These are phyloP conservation scores for Tricholoma sp. DNA, from an alignment of 768 basidiomycete genomes.

Conservation along the genomic window DNA sequence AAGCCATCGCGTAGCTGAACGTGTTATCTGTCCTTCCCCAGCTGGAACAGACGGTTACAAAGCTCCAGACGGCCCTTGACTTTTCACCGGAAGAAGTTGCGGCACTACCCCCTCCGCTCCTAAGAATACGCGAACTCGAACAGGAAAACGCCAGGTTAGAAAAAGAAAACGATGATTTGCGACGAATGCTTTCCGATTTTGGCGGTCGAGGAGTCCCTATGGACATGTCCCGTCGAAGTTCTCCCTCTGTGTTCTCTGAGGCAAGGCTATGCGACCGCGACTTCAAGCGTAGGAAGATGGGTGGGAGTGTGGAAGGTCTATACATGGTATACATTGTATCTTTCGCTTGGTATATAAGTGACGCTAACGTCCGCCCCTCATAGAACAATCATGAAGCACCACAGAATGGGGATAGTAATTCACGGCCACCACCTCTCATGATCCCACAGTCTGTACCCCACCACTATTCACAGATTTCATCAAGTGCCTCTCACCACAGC, in stretches of 20 bases:
- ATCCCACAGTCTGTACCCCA: slow-evolving; percentile 56
- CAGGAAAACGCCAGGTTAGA: slow-evolving; percentile 69
- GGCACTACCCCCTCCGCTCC: slow-evolving; percentile 64
- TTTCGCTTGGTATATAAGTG: neutral
- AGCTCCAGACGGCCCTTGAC: slow-evolving; percentile 71
- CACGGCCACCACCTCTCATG: slow-evolving; percentile 54
- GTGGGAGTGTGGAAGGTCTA: slow-evolving; percentile 42
- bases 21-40: slow-evolving; percentile 21
- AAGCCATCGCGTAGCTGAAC: neutral
- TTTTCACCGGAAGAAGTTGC: slow-evolving; percentile 72
- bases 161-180: slow-evolving; percentile 70
- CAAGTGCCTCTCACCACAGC: slow-evolving; percentile 36
- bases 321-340: slow-evolving; percentile 41
- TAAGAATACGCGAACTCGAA: slow-evolving; percentile 79
- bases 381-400: slow-evolving; percentile 45
- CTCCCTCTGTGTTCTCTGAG: slow-evolving; percentile 44
- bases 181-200: slow-evolving; percentile 56
- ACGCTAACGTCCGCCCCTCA: neutral
- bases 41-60: slow-evolving; percentile 84
- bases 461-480: slow-evolving; percentile 39
- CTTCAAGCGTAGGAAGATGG: slow-evolving; percentile 57
- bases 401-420: slow-evolving; percentile 28
- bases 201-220: slow-evolving; percentile 30
- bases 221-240: slow-evolving; percentile 43
- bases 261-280: slow-evolving; percentile 49